Base-by-base conservation (phyloP, 164 flowering plant species). In the Vitis amurensis region DNA sequence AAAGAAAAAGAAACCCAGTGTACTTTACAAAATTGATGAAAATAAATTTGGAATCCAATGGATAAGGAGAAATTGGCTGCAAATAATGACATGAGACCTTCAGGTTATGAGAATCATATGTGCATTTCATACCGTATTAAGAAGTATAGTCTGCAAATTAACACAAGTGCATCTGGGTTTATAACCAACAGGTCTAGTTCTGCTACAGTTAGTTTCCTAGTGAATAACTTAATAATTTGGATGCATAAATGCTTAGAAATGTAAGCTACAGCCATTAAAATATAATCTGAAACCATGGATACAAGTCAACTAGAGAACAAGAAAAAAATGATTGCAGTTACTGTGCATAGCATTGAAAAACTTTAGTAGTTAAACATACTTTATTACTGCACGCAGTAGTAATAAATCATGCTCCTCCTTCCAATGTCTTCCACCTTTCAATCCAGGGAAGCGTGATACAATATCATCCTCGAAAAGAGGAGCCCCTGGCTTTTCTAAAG, bases 341-440 rank as follows among this genome's bases (percentile, higher is more conserved):
- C n/a, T 16, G n/a, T 13, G 55, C n/a, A 23, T 30, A 55, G 59
- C 53, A 47, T 12, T 10, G 66, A 50, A 13, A 63, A 11, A 67
- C 19, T 44, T 47, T 50, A 51, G 3, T 13, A 4, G 59, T 61
- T 14, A 48, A 8, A 27, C 90, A 73, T 92, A 96, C 99, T 91
- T 96, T 30, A 88, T 23, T 19, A 96, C 89, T 16, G 97, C 97
- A 55, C 81, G 88, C 66, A 96, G 68, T 49, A 93, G 77, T 23
- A 76, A 29, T 19, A 72, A 74, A 78, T 96, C 99, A 75, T 93
- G 97, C 63, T 86, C 89, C 63, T 86, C 90, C 78, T 89, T 96
- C 99, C 99, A 96, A 62, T 76, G 76, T 72, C 81, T 90, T 64
- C 97, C 95, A 76, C 83, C 75, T 70, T 73, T 91, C 75, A 96